Conservation (phyloP, 176 grass and related monocot genomes). For the Zea luxurians region DNA sequence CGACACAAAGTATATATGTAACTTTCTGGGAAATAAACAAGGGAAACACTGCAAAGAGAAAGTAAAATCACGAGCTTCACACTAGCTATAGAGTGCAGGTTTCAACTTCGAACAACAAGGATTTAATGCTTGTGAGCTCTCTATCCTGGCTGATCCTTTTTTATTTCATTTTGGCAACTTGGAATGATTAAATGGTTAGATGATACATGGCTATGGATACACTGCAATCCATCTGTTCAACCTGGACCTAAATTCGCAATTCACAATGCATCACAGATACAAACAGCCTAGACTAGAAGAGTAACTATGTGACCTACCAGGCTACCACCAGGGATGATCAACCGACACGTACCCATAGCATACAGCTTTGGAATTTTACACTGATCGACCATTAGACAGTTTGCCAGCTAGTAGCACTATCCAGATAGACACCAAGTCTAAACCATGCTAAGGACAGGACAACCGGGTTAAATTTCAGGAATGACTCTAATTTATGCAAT, state of each 20-base stretch:
- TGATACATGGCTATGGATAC: not conserved
- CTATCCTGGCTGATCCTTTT: constrained; percentile 19
- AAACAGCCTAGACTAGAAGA: not conserved
- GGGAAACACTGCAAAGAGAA: constrained; percentile 6
- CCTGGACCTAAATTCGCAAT: not conserved
- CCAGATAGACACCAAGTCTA: constrained; percentile 12
- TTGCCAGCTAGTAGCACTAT: constrained; percentile 18
- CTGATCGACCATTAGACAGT: constrained; percentile 12
- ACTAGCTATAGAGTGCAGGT: constrained; percentile 29
- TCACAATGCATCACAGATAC: constrained; percentile 18
- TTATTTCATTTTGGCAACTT: constrained; percentile 11
- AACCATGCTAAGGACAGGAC: not conserved
- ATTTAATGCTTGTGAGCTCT: constrained; percentile 1
- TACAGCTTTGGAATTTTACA: not conserved
- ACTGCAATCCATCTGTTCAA: constrained; percentile 24
- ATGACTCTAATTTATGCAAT: constrained; percentile 21
- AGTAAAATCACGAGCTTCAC: constrained; percentile 24
- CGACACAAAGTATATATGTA: not conserved
- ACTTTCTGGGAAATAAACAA: constrained; percentile 6
- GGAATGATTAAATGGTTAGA: constrained; percentile 19
- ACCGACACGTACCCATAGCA: constrained; percentile 7
- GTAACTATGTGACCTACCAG: not conserved
- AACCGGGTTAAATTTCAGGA: not conserved
- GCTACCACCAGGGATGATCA: constrained; percentile 17
- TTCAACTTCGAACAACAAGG: not conserved